These are phyloP conservation scores for Pseudogymnoascus sp. DNA, from an alignment of 2,329 filamentous ascomycete species.

Conservation along the genomic window DNA sequence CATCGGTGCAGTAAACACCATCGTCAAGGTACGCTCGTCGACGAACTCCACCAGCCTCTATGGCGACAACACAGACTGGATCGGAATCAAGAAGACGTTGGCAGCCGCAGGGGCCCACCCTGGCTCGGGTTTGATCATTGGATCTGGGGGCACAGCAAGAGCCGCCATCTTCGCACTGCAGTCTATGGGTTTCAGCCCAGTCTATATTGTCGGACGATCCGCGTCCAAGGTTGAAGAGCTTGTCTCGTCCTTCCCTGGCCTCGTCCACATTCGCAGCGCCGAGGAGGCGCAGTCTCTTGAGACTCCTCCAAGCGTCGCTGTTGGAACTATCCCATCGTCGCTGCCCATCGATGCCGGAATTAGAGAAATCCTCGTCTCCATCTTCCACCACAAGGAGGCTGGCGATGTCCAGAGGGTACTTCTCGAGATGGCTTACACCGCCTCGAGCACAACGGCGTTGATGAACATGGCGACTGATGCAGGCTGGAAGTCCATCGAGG, in stretches of 20 bases:
- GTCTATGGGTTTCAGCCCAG: conserved; percentile 71
- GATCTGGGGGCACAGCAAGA: conserved; percentile 83
- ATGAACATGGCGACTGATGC: conserved; percentile 74
- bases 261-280: conserved; percentile 16
- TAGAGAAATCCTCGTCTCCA: conserved; percentile 51
- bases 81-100: conserved; percentile 78
- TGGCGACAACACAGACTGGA: conserved; percentile 94
- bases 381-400: conserved; percentile 37
- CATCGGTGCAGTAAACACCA: conserved; percentile 93
- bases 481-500: conserved; percentile 77
- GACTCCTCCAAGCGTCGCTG: conserved; percentile 58
- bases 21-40: conserved; percentile 50
- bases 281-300: conserved; percentile 44
- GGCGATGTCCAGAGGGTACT: conserved; percentile 46
- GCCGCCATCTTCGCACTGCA: conserved; percentile 86
- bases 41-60: conserved; percentile 44
- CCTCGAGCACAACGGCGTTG: conserved; percentile 62
- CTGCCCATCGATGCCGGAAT: conserved; percentile 68
- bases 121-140: conserved; percentile 69
- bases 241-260: conserved; percentile 58
- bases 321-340: conserved; percentile 88
- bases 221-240: conserved; percentile 59
- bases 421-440: conserved; percentile 96
- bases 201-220: conserved; percentile 80
- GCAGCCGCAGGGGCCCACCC: conserved; percentile 16